Base-by-base conservation (phyloP, 768 basidiomycete genomes). In the Gyrodon lividus region DNA sequence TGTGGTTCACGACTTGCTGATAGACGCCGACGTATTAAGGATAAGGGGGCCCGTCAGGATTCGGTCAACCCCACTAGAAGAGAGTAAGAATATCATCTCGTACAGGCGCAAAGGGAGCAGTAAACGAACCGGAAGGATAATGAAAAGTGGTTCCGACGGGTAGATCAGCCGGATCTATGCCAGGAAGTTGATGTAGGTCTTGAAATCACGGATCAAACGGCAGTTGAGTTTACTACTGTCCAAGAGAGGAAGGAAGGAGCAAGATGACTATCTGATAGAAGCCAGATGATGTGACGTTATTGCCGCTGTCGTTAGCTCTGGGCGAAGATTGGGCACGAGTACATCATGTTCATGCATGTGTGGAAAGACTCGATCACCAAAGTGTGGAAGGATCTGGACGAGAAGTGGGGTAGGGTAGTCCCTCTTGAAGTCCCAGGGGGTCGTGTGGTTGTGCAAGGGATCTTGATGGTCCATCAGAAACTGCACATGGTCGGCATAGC, bases 271-370 rank as follows among this genome's bases (percentile, higher is more conserved):
- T n/a, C 56, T 77, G 64, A 24, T 76, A 68, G 54, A 80, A 80
- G 43, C 67, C 60, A 8, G 62, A 65, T n/a, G 67, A 65, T 0
- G 77, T 74, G 22, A 83, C 70, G 43, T 71, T 74, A 53, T 83
- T 79, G 16, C 78, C 71, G 3, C 77, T 77, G 52, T 82, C 80
- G 61, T 83, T 82, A 13, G 82, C 80, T 5, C 78, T 80, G 42
- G 14, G 28, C 16, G 24, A 19, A 17, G 30, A 47, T 17, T 34
- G 19, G 31, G 31, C 17, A 31, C 24, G 39, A 28, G 30, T 17
- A 6, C 47, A 35, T 40, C 10, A 40, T 38, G 53, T 33, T 30
- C 42, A 40, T 28, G 14, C 42, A 40, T 28, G 14, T 39, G 17
- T 46, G 26, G 37, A 39, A 50, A 33, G 23, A 52, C 45, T 4